A percentile compares a stretch with the other conserved stretches of the same genome.
phyloP scores from a whole-genome alignment of 306 rosid genomes.

The Lupinus albus region DNA sequence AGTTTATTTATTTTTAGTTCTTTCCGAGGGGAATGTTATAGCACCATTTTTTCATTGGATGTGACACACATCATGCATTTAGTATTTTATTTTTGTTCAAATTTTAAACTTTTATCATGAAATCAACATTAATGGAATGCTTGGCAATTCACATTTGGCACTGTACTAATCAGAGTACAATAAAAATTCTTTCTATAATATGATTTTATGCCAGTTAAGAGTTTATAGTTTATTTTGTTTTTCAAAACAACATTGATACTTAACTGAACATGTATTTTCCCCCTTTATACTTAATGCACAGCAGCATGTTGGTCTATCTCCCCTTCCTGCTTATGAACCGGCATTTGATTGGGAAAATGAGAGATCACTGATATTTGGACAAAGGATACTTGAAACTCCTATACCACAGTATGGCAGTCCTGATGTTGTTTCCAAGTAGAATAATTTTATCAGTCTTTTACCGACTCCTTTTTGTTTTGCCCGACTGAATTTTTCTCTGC shows the following conservation, averaged over 20 bases:
- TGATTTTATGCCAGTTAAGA: neutral
- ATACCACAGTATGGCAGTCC: slow-evolving; percentile 69
- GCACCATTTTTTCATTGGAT: neutral
- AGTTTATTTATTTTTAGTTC: slow-evolving; percentile 11
- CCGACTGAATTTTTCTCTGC: slow-evolving; percentile 37
- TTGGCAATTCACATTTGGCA: neutral
- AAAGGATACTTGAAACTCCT: slow-evolving; percentile 91
- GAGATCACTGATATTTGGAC: slow-evolving; percentile 93
- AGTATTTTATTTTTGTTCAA: no score
- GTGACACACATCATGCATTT: neutral
- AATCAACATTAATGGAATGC: neutral
- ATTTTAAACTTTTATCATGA: neutral
- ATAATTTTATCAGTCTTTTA: slow-evolving; percentile 10
- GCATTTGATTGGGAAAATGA: slow-evolving; percentile 99
- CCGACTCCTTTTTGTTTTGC: slow-evolving; percentile 23
- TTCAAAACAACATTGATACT: slow-evolving; percentile 3
- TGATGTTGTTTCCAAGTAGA: slow-evolving; percentile 28
- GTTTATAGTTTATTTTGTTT: slow-evolving; percentile 20
- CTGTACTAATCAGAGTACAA: neutral
- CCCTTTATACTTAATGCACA: slow-evolving; percentile 41
- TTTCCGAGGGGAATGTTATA: neutral
- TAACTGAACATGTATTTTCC: neutral
- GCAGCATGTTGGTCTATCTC: slow-evolving; percentile 94
- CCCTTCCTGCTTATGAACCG: slow-evolving; percentile 95
- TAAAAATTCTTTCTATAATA: neutral